phyloP scores from a whole-genome alignment of 495 filamentous ascomycete species.

The Aspergillus nanangensis region DNA sequence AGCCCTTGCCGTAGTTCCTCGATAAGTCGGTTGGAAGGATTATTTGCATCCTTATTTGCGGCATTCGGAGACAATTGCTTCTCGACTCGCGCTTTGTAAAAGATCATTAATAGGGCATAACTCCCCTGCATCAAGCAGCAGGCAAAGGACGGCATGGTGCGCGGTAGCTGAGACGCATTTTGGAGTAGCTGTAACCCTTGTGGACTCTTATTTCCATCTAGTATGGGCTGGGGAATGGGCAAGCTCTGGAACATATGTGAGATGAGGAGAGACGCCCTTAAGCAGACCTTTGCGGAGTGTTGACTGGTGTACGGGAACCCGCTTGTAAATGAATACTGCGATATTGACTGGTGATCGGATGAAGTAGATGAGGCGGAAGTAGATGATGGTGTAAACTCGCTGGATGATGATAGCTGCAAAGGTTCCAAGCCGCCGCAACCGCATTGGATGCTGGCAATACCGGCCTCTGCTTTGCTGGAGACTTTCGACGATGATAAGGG shows the following conservation, averaged over 20 bases:
- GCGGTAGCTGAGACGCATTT: conserved; percentile 32
- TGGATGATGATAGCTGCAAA: conserved; percentile 29
- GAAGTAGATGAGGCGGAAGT: conserved; percentile 27
- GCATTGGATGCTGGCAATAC: conserved; percentile 28
- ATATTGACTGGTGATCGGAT: conserved; percentile 28
- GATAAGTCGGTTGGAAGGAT: conserved; percentile 39
- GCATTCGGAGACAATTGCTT: conserved; percentile 41
- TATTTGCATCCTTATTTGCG: conserved; percentile 22
- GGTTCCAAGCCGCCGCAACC: conserved; percentile 30
- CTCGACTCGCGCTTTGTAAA: conserved; percentile 44
- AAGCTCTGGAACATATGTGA: conserved; percentile 48
- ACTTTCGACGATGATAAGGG: conserved; percentile 16
- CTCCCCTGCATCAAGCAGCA: conserved; percentile 61
- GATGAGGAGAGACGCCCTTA: conserved; percentile 46
- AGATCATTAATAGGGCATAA: conserved; percentile 57
- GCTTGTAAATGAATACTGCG: conserved; percentile 28
- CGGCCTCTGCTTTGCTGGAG: conserved; percentile 22
- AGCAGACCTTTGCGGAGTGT: conserved; percentile 52
- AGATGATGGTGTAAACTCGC: conserved; percentile 35
- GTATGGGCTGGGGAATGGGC: conserved; percentile 43
- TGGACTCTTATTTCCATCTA: conserved; percentile 12
- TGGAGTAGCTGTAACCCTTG: conserved; percentile 16
- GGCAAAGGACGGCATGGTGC: conserved; percentile 58
- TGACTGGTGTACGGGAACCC: conserved; percentile 49
- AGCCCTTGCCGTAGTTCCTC: conserved; percentile 52